Evolutionary conservation across 2,329 filamentous ascomycete genomes (phyloP).

Genomic region (Orbilia oligospora): DNA sequence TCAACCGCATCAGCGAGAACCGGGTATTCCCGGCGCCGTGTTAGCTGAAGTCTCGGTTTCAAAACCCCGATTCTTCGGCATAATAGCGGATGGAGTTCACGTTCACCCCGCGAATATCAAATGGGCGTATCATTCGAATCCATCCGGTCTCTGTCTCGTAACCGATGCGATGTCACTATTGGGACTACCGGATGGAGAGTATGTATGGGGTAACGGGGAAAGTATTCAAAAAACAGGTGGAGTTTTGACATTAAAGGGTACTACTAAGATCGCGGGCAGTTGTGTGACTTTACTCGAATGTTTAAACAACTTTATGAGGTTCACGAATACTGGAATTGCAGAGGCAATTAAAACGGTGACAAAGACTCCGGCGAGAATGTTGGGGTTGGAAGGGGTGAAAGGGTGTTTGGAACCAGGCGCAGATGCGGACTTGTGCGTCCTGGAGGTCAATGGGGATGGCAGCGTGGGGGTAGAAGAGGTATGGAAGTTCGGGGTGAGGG

Average conservation of each 20-base stretch:
- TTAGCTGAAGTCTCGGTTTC: constrained; percentile 75
- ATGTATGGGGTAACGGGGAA: constrained; percentile 85
- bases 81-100: constrained; percentile 92
- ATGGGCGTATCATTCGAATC: constrained; percentile 89
- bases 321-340: constrained; percentile 78
- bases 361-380: constrained; percentile 81
- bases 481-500: constrained; percentile 57
- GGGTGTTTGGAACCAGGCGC: constrained; percentile 67
- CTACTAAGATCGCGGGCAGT: constrained; percentile 83
- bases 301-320: constrained; percentile 83
- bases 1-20: constrained; percentile 89
- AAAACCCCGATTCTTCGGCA: constrained; percentile 82
- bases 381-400: constrained; percentile 78
- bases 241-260: constrained; percentile 81
- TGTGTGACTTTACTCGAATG: constrained; percentile 81
- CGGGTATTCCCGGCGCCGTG: constrained; percentile 88
- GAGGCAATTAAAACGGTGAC: constrained; percentile 81
- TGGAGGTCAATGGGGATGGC: constrained; percentile 43
- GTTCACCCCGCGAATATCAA: constrained; percentile 89
- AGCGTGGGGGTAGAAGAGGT: constrained; percentile 52
- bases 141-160: constrained; percentile 86
- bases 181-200: constrained; percentile 85
- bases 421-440: constrained; percentile 55
- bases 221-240: constrained; percentile 79
- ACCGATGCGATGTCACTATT: constrained; percentile 93